These are phyloP conservation scores for Platanthera zijinensis DNA, from an alignment of 106 monocot genomes.

Conservation along the genomic window DNA sequence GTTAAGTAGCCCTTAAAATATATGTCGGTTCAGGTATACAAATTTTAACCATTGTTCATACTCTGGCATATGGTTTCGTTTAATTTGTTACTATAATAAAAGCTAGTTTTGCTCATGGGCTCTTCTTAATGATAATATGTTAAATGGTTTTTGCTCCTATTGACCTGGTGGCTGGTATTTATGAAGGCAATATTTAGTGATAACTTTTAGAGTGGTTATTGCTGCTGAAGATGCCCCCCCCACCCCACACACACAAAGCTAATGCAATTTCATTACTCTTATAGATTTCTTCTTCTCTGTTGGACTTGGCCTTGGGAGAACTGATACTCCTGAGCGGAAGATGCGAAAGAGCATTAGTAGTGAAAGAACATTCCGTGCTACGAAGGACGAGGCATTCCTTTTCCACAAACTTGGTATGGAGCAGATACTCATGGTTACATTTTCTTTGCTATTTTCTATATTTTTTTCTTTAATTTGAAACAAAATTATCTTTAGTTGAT, in stretches of 20 bases:
- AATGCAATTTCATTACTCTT: conserved; percentile 17
- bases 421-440: background rate
- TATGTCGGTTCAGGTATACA: background rate
- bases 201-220: conserved; percentile 1
- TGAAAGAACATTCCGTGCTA: conserved; percentile 85
- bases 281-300: conserved; percentile 92
- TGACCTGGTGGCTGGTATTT: background rate
- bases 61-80: background rate
- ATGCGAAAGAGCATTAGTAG: conserved; percentile 87
- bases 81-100: background rate
- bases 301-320: conserved; percentile 83
- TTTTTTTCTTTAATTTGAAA: background rate
- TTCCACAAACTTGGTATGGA: conserved; percentile 69
- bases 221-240: background rate
- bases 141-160: background rate
- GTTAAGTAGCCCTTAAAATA: background rate
- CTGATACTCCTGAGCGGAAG: conserved; percentile 55
- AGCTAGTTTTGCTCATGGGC: background rate
- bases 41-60: background rate
- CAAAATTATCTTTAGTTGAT: background rate
- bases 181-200: background rate
- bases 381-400: conserved; percentile 50
- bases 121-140: background rate
- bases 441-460: background rate
- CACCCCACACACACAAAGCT: background rate